Base-by-base conservation (phyloP, 768 basidiomycete species). In the Xerocomus brunneocitrinus region DNA sequence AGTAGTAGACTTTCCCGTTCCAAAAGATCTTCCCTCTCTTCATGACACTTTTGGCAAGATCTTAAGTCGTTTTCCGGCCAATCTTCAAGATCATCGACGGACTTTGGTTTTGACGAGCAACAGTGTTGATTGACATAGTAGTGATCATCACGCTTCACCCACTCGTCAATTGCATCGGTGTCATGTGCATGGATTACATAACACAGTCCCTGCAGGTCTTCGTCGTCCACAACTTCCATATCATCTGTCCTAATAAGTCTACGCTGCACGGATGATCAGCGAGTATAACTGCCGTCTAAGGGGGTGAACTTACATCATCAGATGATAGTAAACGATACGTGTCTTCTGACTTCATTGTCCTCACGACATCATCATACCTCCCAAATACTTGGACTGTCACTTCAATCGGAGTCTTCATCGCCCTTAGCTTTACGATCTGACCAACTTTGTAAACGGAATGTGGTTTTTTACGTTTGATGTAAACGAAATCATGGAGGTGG, bases 401-500 rank as follows among this genome's bases (percentile, higher is more conserved):
- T 39, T 77, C 63, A 8, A 56, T 52, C 13, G 64, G 59, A 25
- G 54, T 40, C 6, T 53, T 59, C 27, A 62, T 63, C n/a, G 59
- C 56, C 39, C 58, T 57, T 19, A 86, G 63, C 4, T 67, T 62
- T 14, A 71, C 55, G 36, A 90, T 79, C 58, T 87, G 85, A 0
- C 76, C 85, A 49, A 89, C 79, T 5, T 72, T 63, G 40, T 84
- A 73, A 25, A 53, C 60, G 14, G 62, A 52, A 10, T 70, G 58
- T 10, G 58, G 58, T 13, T 60, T 52, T 34, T 66, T 55, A 14
- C 70, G 68, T 38, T 72, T 74, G 36, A 86, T 49, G 61, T 86
- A 89, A 9, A 87, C 75, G 55, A 81, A 87, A 56, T 89, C 88
- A 42, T 75, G 47, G 8, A 71, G 49, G 59, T 89, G 88, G 62